phyloP scores from a whole-genome alignment of 345 rosid species.

The Pistacia vera region DNA sequence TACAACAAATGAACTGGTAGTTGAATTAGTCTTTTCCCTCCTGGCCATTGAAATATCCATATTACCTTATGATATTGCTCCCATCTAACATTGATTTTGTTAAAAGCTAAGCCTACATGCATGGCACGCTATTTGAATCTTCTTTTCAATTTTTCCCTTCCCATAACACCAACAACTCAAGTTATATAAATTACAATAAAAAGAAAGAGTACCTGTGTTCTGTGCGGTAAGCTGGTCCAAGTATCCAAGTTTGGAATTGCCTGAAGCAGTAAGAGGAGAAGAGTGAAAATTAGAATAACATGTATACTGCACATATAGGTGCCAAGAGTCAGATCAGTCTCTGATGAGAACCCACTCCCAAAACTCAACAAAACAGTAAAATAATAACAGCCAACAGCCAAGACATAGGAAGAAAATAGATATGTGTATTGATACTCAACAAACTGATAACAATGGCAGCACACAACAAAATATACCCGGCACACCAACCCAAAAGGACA shows the following conservation, averaged over 20 bases:
- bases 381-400: too few species aligned
- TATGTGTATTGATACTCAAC: too few species aligned
- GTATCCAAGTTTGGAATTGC: conserved; percentile 78
- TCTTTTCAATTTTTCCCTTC: conserved; percentile 7
- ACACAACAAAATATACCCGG: too few species aligned
- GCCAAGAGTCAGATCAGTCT: not conserved
- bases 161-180: not conserved
- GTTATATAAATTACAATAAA: not conserved
- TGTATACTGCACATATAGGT: not conserved
- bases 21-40: not conserved
- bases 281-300: conserved; percentile 1
- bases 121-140: not conserved
- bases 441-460: too few species aligned
- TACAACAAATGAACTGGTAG: not conserved
- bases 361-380: too few species aligned
- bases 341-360: not conserved
- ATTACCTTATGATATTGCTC: not conserved
- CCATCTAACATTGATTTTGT: not conserved
- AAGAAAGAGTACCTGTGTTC: conserved; percentile 55
- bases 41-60: not conserved
- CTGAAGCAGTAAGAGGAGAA: conserved; percentile 40
- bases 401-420: too few species aligned
- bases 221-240: conserved; percentile 80
- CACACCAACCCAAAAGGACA: too few species aligned
- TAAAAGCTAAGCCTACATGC: not conserved